Conservation (phyloP, 192 early-diverging fungal genomes). For the Globomyces pollinis-pini region DNA sequence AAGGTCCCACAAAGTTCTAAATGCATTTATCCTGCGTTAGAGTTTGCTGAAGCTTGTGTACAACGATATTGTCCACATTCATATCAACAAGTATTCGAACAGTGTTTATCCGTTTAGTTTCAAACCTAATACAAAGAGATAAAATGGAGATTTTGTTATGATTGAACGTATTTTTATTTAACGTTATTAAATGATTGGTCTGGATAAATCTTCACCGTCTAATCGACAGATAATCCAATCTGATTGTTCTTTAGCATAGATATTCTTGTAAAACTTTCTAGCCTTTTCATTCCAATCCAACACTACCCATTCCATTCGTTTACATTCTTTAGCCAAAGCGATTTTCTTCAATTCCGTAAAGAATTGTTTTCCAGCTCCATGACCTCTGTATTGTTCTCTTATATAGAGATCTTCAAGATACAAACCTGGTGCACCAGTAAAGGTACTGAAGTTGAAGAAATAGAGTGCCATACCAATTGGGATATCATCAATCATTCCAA, state of each 20-base stretch:
- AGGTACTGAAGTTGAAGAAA: constrained; percentile 79
- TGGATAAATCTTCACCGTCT: too few species aligned
- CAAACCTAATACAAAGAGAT: too few species aligned
- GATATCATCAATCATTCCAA: constrained; percentile 42
- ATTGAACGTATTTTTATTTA: too few species aligned
- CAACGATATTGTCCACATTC: too few species aligned
- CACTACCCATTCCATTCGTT: constrained; percentile 76
- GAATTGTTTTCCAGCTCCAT: constrained; percentile 61
- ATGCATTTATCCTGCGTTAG: too few species aligned
- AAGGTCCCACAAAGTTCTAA: too few species aligned
- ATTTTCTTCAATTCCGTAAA: constrained; percentile 60
- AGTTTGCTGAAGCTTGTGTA: too few species aligned
- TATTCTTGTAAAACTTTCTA: constrained; percentile 1
- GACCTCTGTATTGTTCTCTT: constrained; percentile 46
- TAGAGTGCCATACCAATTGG: constrained; percentile 74
- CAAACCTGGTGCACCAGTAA: constrained; percentile 57
- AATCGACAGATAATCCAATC: neutral
- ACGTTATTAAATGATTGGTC: too few species aligned
- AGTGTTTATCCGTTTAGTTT: too few species aligned
- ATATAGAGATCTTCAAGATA: constrained; percentile 87
- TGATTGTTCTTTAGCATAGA: neutral
- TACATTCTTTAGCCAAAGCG: constrained; percentile 58
- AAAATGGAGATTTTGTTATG: too few species aligned
- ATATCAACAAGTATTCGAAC: too few species aligned
- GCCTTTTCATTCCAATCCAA: constrained; percentile 52